phyloP scores from a whole-genome alignment of 176 grass and related monocot species.

The Bonia amplexicaulis region DNA sequence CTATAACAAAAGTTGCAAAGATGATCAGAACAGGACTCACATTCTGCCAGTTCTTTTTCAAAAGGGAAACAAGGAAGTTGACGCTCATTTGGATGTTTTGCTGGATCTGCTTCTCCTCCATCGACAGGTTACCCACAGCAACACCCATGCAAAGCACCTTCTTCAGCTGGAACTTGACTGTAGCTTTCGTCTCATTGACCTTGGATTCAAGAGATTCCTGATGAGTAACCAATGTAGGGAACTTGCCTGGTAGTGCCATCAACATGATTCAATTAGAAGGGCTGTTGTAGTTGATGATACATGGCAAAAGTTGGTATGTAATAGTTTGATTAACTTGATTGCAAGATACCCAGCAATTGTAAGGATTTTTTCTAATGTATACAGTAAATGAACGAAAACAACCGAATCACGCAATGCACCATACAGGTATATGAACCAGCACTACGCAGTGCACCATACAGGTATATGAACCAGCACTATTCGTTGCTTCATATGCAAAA shows the following conservation, averaged over 20 bases:
- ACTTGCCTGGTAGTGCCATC: conserved; percentile 55
- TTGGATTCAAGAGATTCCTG: conserved; percentile 84
- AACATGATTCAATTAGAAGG: not conserved
- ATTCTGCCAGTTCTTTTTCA: conserved; percentile 99
- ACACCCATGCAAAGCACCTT: conserved; percentile 99
- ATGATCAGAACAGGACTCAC: conserved; percentile 22
- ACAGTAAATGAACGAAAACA: not conserved
- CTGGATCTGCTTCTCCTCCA: conserved; percentile 98
- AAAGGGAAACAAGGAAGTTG: conserved; percentile 93
- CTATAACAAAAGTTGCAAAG: not conserved
- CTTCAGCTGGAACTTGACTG: conserved; percentile 92
- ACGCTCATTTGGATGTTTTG: conserved; percentile 94
- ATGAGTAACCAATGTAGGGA: conserved; percentile 83
- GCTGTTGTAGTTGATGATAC: not conserved
- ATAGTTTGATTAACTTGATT: not conserved
- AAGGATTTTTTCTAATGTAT: not conserved
- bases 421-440: too few species aligned
- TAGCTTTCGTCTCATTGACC: conserved; percentile 90
- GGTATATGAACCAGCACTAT: too few species aligned
- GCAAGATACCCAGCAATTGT: not conserved
- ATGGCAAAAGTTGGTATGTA: not conserved
- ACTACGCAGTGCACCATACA: too few species aligned
- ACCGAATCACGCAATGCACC: not conserved
- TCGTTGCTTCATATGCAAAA: not conserved
- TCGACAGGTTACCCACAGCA: conserved; percentile 69